Evolutionary conservation across 2,329 filamentous ascomycete genomes (phyloP), one percentile per base, ranked within the genome.

Genomic region (Fusarium austroafricanum): DNA sequence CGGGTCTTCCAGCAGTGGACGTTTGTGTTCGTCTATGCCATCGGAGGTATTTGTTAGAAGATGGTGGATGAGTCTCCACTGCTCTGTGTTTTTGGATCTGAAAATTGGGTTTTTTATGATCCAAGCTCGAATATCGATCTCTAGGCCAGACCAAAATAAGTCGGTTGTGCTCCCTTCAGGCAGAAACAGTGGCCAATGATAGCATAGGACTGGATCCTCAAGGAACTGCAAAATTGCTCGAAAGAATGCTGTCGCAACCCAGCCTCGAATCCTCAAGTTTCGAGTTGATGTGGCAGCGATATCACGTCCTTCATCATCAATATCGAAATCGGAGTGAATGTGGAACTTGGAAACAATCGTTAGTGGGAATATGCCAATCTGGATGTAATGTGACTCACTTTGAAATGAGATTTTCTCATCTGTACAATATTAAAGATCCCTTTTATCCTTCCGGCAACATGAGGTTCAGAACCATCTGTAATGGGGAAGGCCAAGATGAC

Each of bases 271-370:
- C 3, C 39, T 15, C 0, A 55, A 12, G 12, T 70, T 71, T 20
- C 67, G 57, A 17, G 23, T 15, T 4, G 67, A 61, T 4, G 61
- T 66, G 4, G 53, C 45, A 9, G 63, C 35, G 33, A 66, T 66
- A 17, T 61, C 52, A n/a, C 62, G 37, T 14, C 58, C 58, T 11
- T 47, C 61, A 7, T 43, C 51, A 21, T 67, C 52, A 3, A 61
- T 46, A 12, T 54, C 59, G 8, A 70, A 70, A n/a, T 71, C 67
- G 0, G 61, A 60, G 3, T 70, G 59, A 20, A 71, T 70, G 4
- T 60, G 39, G n/a, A 71, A 71, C 69, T 71, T 44, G 15, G 8
- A 9, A 10, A 28, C 37, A 21, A 38, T 3, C 3, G 14, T 31
- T 31, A 10, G n/a, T 61, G 26, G 61, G 61, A 8, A 21, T 4